phyloP scores from a whole-genome alignment of 306 rosid species.

The Echinosophora koreensis region DNA sequence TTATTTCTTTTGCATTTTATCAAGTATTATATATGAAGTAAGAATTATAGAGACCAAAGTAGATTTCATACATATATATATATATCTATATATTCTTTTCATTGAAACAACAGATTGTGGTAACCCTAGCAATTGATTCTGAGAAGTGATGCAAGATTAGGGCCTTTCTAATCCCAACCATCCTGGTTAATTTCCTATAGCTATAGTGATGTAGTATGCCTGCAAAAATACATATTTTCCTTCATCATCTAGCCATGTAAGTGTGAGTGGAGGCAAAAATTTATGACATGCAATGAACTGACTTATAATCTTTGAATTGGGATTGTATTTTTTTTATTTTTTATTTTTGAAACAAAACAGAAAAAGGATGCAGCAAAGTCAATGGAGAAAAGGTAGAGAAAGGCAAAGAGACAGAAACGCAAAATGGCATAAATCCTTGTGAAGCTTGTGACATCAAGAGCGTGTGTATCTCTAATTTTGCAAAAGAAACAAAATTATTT shows the following conservation, averaged over 20 bases:
- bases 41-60: background rate
- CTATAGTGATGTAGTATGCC: constrained; percentile 83
- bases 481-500: too few relatives aligned
- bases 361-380: too few relatives aligned
- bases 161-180: constrained; percentile 83
- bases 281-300: constrained; percentile 26
- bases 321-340: too few relatives aligned
- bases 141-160: constrained; percentile 89
- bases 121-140: constrained; percentile 72
- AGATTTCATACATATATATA: background rate
- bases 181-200: constrained; percentile 84
- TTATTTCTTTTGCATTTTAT: background rate
- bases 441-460: too few relatives aligned
- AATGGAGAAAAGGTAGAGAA: too few relatives aligned
- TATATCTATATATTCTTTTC: constrained; percentile 64
- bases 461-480: too few relatives aligned
- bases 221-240: constrained; percentile 42
- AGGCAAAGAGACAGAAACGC: too few relatives aligned
- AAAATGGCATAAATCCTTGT: too few relatives aligned
- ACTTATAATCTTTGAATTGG: constrained; percentile 5
- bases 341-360: too few relatives aligned
- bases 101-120: constrained; percentile 76
- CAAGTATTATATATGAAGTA: background rate
- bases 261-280: constrained; percentile 7
- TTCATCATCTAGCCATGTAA: constrained; percentile 36